phyloP scores from a whole-genome alignment of 116 monocot species.

The Phalaenopsis hybrid region DNA sequence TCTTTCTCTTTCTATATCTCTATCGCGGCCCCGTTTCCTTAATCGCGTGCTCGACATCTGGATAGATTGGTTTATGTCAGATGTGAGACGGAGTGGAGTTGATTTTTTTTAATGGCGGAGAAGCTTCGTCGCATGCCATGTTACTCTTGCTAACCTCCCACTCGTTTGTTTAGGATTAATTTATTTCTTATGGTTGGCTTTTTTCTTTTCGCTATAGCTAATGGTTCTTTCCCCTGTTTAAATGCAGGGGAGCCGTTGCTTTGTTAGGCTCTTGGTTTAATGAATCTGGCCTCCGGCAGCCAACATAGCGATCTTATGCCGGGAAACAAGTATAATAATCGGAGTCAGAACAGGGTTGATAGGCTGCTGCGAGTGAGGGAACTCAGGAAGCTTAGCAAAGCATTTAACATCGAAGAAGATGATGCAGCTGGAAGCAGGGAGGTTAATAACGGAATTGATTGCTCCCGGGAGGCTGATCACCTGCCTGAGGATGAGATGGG shows the following conservation, averaged over 20 bases:
- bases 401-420: slow-evolving; percentile 9
- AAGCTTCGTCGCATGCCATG: not conserved
- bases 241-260: slow-evolving; percentile 7
- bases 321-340: slow-evolving; percentile 30
- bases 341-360: slow-evolving; percentile 46
- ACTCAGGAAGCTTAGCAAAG: slow-evolving; percentile 35
- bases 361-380: slow-evolving; percentile 54
- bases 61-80: not conserved
- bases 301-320: slow-evolving; percentile 24
- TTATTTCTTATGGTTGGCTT: not conserved
- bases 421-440: slow-evolving; percentile 11
- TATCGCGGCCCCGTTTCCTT: slow-evolving; percentile 2
- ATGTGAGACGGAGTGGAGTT: not conserved
- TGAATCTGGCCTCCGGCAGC: slow-evolving; percentile 1
- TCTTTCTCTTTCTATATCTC: slow-evolving; percentile 5
- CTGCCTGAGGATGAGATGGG: not conserved
- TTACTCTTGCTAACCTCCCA: not conserved
- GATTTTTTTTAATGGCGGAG: not conserved
- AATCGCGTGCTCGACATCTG: not conserved
- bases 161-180: not conserved
- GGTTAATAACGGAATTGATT: slow-evolving; percentile 3
- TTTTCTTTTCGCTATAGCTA: not conserved
- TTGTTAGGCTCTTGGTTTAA: not conserved
- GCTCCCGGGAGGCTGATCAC: not conserved
- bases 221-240: not conserved